Conservation (phyloP, 176 grass and related monocot genomes). For the Miscanthus lutarioriparius region DNA sequence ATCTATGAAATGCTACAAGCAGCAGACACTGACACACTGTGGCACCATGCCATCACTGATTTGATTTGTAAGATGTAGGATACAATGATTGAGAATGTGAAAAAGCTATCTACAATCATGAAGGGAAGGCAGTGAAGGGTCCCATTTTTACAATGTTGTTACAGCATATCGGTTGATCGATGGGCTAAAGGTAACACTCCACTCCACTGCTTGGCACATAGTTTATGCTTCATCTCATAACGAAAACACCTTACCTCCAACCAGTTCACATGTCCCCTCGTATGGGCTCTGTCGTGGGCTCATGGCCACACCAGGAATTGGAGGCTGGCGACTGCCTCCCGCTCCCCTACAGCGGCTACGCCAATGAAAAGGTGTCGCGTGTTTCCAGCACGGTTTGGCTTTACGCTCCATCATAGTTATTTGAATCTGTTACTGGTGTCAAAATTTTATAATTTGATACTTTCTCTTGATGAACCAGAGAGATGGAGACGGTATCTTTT, state of each 20-base stretch:
- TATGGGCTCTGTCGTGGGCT: background rate
- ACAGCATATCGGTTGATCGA: background rate
- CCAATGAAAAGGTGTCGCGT: background rate
- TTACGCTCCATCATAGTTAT: background rate
- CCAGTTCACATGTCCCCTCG: background rate
- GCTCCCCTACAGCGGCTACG: background rate
- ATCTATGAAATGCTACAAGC: background rate
- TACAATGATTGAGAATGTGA: background rate
- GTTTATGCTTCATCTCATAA: background rate
- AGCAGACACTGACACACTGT: background rate
- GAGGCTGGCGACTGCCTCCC: background rate
- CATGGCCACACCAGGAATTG: background rate
- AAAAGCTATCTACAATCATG: background rate
- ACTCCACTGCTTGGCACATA: background rate
- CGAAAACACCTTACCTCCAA: background rate
- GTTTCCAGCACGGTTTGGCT: background rate
- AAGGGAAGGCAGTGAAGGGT: background rate
- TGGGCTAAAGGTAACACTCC: background rate
- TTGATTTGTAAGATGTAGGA: no score
- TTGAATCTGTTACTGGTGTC: no score
- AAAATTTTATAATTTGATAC: no score
- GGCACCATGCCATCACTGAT: background rate
- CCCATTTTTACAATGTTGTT: background rate
- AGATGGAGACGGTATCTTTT: background rate
- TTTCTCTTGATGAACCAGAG: no score